Evolutionary conservation across 192 early-diverging fungal genomes (phyloP), one percentile per base, ranked within the genome.

Genomic region (Rhizophagus prolifer): DNA sequence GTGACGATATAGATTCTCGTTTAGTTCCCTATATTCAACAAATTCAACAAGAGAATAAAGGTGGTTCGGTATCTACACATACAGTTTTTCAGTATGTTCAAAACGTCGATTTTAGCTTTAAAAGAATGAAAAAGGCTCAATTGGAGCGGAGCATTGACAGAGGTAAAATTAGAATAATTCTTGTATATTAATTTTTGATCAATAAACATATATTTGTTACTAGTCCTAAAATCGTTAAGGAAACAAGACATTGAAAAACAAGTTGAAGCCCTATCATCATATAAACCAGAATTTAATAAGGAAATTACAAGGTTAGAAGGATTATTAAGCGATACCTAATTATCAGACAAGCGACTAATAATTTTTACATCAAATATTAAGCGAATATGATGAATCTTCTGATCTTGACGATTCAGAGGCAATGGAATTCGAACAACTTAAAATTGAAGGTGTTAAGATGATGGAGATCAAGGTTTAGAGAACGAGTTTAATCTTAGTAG

Each of bases 71-170:
- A 25, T 64, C 61, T 9, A 50, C 63, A 1, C n/a, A 23, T 1
- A 59, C 74, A 10, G n/a, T 85, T 14, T 77, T 73, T 28, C 74
- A 82, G 50, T 83, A 85, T 70, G 69, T 81, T 41, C 80, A 77
- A 44, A 62, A 65, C 19, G 78, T 75, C 5, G 84, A 85, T 66
- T 44, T 66, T 23, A 78, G 75, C 10, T 75, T 85, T 34, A 38
- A 79, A 69, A 50, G 84, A 41, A 78, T 83, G 64, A 85, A 83
- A 63, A 85, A 81, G 58, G 30, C 62, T 2, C 84, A 85, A 31
- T 38, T 85, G 2, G 82, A 83, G 58, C 28, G 75, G 12, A 69
- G 75, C 19, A 79, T 85, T 31, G 80, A 85, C 44, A 79, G 68
- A 79, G 67, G 82, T 83, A 66, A 36, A 19, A 12, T 19, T n/a